Evolutionary conservation across 805 yeast species (phyloP).

Genomic region (Lipomyces sp.): DNA sequence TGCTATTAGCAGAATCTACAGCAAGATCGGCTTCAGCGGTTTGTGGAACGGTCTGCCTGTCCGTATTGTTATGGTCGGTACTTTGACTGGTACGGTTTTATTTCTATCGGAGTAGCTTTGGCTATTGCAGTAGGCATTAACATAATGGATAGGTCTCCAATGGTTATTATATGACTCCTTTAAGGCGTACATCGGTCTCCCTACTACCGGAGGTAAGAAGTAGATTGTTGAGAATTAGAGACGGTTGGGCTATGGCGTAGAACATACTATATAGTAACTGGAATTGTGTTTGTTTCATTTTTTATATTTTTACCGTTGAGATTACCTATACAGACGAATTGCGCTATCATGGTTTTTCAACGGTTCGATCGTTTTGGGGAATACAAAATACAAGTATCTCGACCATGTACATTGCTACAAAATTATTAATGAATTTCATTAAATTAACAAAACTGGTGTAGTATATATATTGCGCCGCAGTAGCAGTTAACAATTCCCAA

Average conservation of each 20-base stretch:
- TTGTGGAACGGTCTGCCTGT: constrained; percentile 95
- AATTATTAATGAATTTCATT: not conserved
- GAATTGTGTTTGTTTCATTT: not conserved
- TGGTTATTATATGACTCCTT: constrained; percentile 97
- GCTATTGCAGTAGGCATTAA: not conserved
- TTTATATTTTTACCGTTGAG: not conserved
- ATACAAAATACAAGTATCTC: not conserved
- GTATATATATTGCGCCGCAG: too few species aligned
- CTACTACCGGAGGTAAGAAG: constrained; percentile 76
- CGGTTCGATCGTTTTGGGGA: constrained; percentile 1
- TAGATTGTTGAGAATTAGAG: constrained; percentile 12
- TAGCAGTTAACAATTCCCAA: not conserved
- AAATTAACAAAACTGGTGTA: not conserved
- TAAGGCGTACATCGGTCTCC: constrained; percentile 91
- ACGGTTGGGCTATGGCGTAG: not conserved
- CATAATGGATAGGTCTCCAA: constrained; percentile 62
- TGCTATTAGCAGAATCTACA: constrained; percentile 76
- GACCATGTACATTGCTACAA: constrained; percentile 1
- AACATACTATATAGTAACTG: not conserved
- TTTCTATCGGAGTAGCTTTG: not conserved
- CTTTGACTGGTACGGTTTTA: constrained; percentile 64
- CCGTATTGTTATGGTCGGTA: constrained; percentile 96
- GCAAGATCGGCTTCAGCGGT: constrained; percentile 83
- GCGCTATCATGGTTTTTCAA: not conserved
- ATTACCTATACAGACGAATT: not conserved